Evolutionary conservation across 768 basidiomycete species (phyloP).

Genomic region (Brasilioporus rufonigricans): DNA sequence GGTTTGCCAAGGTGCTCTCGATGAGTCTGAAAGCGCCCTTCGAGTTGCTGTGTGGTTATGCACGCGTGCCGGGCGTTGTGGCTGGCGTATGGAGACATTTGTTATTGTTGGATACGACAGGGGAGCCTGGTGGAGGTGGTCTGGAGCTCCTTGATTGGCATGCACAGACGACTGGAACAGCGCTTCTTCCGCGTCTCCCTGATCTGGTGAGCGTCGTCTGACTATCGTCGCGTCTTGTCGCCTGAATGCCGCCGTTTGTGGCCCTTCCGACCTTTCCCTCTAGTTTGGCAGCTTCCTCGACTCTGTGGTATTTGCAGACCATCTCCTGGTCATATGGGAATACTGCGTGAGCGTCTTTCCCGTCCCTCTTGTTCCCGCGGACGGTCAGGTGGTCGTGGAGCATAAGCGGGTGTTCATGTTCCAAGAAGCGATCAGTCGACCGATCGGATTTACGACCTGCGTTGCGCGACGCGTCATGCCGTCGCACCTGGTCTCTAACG

Average conservation of each 20-base stretch:
- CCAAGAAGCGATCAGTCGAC: constrained; percentile 20
- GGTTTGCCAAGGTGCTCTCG: constrained; percentile 19
- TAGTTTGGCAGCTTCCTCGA: constrained; percentile 28
- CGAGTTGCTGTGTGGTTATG: constrained; percentile 21
- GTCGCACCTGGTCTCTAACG: not conserved
- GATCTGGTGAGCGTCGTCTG: constrained; percentile 19
- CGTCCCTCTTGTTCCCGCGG: constrained; percentile 20
- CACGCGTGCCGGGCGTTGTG: constrained; percentile 21
- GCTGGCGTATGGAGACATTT: constrained; percentile 24
- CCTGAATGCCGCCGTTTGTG: not conserved
- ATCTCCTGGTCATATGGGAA: constrained; percentile 30
- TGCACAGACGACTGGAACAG: constrained; percentile 23
- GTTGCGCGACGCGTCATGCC: constrained; percentile 6
- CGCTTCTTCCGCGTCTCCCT: constrained; percentile 20
- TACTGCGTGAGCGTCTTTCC: constrained; percentile 26
- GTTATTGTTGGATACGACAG: constrained; percentile 24
- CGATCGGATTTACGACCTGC: constrained; percentile 30
- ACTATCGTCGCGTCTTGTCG: not conserved
- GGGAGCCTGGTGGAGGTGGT: constrained; percentile 15
- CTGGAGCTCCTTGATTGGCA: constrained; percentile 31
- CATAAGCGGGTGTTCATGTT: constrained; percentile 28
- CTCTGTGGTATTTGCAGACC: constrained; percentile 22
- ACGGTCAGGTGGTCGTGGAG: constrained; percentile 21
- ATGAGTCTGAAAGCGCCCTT: constrained; percentile 23
- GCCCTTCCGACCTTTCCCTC: no score